Conservation (phyloP, 2,329 filamentous ascomycete genomes). For the Colletotrichum lindemuthianum region DNA sequence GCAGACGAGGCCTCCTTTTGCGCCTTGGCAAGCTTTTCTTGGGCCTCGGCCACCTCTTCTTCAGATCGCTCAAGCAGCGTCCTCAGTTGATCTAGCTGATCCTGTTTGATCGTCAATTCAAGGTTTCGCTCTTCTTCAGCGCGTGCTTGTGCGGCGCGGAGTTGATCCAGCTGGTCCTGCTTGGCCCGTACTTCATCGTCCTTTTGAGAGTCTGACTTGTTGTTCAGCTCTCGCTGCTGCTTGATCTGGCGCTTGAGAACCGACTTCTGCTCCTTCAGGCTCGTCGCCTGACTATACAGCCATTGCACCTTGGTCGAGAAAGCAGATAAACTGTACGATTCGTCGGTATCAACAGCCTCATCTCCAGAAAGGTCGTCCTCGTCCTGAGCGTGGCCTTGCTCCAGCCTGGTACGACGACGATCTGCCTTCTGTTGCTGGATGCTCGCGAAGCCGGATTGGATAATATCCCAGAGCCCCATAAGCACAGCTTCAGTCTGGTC, state of each 20-base stretch:
- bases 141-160: constrained; percentile 38
- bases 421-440: constrained; percentile 65
- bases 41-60: constrained; percentile 50
- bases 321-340: constrained; percentile 76
- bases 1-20: constrained; percentile 58
- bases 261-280: constrained; percentile 85
- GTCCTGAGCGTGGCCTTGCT: constrained; percentile 68
- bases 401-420: constrained; percentile 60
- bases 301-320: constrained; percentile 84
- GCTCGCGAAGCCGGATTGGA: constrained; percentile 65
- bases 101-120: constrained; percentile 65
- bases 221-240: constrained; percentile 93
- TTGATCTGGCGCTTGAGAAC: constrained; percentile 93
- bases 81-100: constrained; percentile 57
- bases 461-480: constrained; percentile 66
- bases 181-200: constrained; percentile 71
- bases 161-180: constrained; percentile 63
- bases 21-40: constrained; percentile 60
- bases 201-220: constrained; percentile 80
- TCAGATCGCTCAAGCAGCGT: constrained; percentile 49
- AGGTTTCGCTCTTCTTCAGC: constrained; percentile 63
- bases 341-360: constrained; percentile 65
- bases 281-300: constrained; percentile 79
- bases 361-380: constrained; percentile 71
- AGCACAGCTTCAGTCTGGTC: constrained; percentile 68